Evolutionary conservation across 352 stramenopile species (phyloP), one percentile per base, ranked within the genome.

Genomic region (Globisporangium ultimum): DNA sequence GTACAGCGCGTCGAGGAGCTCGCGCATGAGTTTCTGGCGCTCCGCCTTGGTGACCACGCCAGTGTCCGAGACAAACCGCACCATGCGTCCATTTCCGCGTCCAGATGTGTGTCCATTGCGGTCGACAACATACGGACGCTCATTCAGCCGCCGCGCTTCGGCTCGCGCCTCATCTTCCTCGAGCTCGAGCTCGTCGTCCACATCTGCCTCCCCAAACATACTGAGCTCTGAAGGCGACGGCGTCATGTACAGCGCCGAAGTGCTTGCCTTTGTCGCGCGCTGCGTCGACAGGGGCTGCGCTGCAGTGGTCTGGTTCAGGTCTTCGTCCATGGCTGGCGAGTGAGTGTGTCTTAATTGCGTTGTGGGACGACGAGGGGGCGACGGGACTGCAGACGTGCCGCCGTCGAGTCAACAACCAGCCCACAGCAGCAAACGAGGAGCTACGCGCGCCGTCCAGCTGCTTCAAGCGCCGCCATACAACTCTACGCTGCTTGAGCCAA

Each of bases 1-100:
- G 21, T 82, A 77, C 34, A 91, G 70, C 60, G 81, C 81, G 60
- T 91, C 79, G 38, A 89, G 74, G 28, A 91, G 70, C 56, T 88
- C 74, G 48, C 73, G 69, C 11, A 48, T 66, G 10, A 91, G 74
- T 38, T 63, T 65, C 32, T 76, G 61, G n/a, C 58, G 51, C 48
- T 84, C 64, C 8, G 51, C 50, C 10, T 58, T 40, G 28, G 50
- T 47, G 36, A 57, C 48, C 24, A 17, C 53, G 12, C n/a, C 54
- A 14, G 6, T 42, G 18, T 13, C n/a, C 10, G 17, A 36, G 3
- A 36, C 9, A 15, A 28, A 41, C n/a, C 34, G 53, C 49, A 55
- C 49, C 34, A 58, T 20, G 38, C 40, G 24, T 58, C 15, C 53
- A 18, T 55, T 60, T 42, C 53, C 13, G 10, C 1, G 7, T 45